Conservation (phyloP, 192 early-diverging fungal species). For the Gonapodya prolifera region DNA sequence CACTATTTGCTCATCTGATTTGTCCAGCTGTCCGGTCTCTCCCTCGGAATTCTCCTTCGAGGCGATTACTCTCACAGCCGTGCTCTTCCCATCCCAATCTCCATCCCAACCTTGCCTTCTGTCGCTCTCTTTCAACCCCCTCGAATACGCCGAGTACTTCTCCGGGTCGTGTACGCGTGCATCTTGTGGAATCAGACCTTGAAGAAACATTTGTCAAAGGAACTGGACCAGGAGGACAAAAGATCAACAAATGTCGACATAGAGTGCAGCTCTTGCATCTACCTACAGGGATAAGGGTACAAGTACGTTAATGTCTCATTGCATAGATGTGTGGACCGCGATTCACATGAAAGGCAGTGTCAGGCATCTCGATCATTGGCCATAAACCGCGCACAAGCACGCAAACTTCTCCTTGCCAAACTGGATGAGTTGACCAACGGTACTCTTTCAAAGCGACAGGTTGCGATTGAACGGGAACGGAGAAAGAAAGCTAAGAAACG, state of each 20-base stretch:
- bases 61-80: no score
- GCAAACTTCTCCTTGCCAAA: conserved; percentile 25
- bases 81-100: no score
- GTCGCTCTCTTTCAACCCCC: no score
- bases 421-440: conserved; percentile 26
- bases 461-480: conserved; percentile 10
- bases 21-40: no score
- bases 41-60: no score
- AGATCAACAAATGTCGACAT: conserved; percentile 25
- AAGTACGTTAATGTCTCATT: conserved; percentile 4
- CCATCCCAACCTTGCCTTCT: no score
- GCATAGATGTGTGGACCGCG: background rate
- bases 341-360: conserved; percentile 10
- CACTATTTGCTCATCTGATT: no score
- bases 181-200: conserved; percentile 22
- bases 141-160: no score
- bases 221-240: conserved; percentile 29
- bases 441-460: conserved; percentile 12
- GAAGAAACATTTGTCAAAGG: conserved; percentile 30
- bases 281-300: conserved; percentile 21
- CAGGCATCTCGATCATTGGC: conserved; percentile 27
- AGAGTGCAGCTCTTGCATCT: conserved; percentile 28
- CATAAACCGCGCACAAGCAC: conserved; percentile 26
- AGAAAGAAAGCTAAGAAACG: conserved; percentile 11
- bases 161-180: background rate